A percentile compares a stretch with the other conserved stretches of the same genome.
These are phyloP conservation scores for Penicillium robsamsonii DNA, from an alignment of 495 filamentous ascomycete genomes.

Conservation along the genomic window DNA sequence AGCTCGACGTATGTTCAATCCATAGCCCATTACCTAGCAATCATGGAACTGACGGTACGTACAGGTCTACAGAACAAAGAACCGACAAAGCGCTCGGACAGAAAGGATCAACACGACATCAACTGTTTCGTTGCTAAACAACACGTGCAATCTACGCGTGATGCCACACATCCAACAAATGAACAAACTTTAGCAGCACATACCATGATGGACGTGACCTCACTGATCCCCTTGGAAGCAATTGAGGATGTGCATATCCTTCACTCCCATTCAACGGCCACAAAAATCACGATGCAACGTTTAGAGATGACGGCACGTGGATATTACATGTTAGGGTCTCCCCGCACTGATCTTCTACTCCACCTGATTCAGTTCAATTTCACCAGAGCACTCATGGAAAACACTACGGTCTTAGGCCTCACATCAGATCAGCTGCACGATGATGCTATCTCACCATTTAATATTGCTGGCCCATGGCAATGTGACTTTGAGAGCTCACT, in stretches of 20 bases:
- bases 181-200: too few relatives aligned
- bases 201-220: not conserved
- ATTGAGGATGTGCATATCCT: not conserved
- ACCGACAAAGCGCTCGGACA: not conserved
- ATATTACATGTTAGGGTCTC: conserved; percentile 18
- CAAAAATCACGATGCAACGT: conserved; percentile 1
- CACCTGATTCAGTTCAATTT: conserved; percentile 38
- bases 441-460: conserved; percentile 26
- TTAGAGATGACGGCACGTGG: conserved; percentile 13
- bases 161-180: too few relatives aligned
- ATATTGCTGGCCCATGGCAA: not conserved
- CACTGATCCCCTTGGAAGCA: not conserved
- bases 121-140: too few relatives aligned
- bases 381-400: conserved; percentile 24
- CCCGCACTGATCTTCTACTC: conserved; percentile 30
- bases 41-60: not conserved
- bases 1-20: conserved; percentile 8
- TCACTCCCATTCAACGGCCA: not conserved
- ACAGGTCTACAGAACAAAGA: not conserved
- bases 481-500: not conserved
- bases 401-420: conserved; percentile 21
- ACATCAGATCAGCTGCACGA: conserved; percentile 17
- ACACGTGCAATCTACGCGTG: too few relatives aligned
- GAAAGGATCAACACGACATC: not conserved
- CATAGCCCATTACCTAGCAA: not conserved